These are phyloP conservation scores for Colletotrichum somersetense DNA, from an alignment of 2,329 filamentous ascomycete genomes.

Conservation along the genomic window DNA sequence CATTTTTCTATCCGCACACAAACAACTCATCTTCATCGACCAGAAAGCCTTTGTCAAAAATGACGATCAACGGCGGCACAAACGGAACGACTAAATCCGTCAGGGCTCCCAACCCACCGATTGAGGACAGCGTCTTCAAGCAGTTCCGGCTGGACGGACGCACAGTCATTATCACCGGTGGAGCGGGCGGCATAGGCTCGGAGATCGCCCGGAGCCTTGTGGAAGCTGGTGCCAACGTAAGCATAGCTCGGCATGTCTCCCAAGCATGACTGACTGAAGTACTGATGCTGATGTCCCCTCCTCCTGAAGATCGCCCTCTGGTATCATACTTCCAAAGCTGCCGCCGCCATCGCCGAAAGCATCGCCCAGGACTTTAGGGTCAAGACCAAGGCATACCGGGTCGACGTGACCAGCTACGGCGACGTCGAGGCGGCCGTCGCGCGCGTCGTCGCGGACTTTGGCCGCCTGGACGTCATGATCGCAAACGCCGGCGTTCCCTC, in stretches of 20 bases:
- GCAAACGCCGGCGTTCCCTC: too few relatives aligned
- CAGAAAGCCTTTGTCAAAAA: neutral
- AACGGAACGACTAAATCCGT: conserved; percentile 22
- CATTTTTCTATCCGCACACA: too few relatives aligned
- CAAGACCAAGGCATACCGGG: conserved; percentile 50
- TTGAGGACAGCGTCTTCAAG: conserved; percentile 35
- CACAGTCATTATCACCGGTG: conserved; percentile 27
- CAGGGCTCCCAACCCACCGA: conserved; percentile 22
- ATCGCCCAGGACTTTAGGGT: conserved; percentile 28
- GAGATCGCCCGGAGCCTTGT: conserved; percentile 32
- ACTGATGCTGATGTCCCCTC: neutral
- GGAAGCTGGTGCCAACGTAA: conserved; percentile 34
- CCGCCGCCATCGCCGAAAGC: conserved; percentile 8
- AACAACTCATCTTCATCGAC: too few relatives aligned
- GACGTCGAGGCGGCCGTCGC: conserved; percentile 32
- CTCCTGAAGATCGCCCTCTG: conserved; percentile 23
- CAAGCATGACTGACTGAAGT: too few relatives aligned
- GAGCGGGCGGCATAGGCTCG: conserved; percentile 27
- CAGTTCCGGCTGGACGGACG: conserved; percentile 39
- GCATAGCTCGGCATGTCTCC: conserved; percentile 3
- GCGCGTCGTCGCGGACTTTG: conserved; percentile 50
- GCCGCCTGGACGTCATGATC: conserved; percentile 42
- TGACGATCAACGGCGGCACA: conserved; percentile 10
- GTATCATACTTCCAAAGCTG: conserved; percentile 32
- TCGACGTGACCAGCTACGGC: conserved; percentile 51